phyloP scores from a whole-genome alignment of 352 stramenopile species.

The Thraustochytrium sp. region DNA sequence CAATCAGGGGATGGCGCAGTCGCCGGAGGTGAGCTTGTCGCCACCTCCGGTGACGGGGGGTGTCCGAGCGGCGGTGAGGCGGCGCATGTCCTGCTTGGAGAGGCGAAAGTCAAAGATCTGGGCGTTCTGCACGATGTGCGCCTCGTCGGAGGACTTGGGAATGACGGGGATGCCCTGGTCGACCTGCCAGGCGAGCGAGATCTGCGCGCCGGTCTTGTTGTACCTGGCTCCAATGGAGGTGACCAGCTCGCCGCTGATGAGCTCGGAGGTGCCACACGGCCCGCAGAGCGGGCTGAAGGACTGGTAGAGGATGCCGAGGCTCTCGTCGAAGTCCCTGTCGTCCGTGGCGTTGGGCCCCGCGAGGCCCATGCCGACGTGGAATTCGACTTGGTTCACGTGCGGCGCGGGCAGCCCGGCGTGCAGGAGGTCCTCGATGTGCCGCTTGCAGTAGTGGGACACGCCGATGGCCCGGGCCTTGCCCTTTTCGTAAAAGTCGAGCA shows the following conservation, averaged over 20 bases:
- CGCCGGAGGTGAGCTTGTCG: slow-evolving; percentile 43
- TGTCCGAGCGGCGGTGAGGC: slow-evolving; percentile 45
- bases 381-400: slow-evolving; percentile 57
- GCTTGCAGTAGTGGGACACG: slow-evolving; percentile 55
- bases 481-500: slow-evolving; percentile 53
- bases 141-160: slow-evolving; percentile 52
- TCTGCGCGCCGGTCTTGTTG: slow-evolving; percentile 50
- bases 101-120: slow-evolving; percentile 56
- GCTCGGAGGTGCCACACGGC: slow-evolving; percentile 51
- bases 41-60: slow-evolving; percentile 50
- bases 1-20: slow-evolving; percentile 13
- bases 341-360: slow-evolving; percentile 42
- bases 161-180: slow-evolving; percentile 56
- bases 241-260: slow-evolving; percentile 50
- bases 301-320: slow-evolving; percentile 53
- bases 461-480: slow-evolving; percentile 53
- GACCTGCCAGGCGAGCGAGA: slow-evolving; percentile 55
- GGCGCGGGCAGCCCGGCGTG: slow-evolving; percentile 49
- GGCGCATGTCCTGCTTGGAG: slow-evolving; percentile 51
- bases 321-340: slow-evolving; percentile 52
- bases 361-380: slow-evolving; percentile 54
- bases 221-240: slow-evolving; percentile 46
- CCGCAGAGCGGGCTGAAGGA: slow-evolving; percentile 57
- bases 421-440: slow-evolving; percentile 54
- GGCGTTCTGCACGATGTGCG: slow-evolving; percentile 52